Evolutionary conservation across 2,329 filamentous ascomycete species (phyloP), one percentile per base, ranked within the genome.

Genomic region (Fusarium sambucinum): DNA sequence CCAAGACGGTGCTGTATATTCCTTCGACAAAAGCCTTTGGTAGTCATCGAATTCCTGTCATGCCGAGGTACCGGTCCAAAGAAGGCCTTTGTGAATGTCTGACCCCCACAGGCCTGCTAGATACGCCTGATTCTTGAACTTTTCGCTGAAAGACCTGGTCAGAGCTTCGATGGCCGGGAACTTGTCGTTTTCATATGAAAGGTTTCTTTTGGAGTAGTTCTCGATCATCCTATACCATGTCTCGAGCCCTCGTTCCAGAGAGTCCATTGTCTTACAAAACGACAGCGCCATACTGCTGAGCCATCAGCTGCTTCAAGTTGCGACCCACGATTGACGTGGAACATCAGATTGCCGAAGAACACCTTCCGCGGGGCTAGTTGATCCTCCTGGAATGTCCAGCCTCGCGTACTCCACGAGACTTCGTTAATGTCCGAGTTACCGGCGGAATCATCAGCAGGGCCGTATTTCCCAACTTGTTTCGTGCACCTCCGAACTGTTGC

Each of bases 111-210:
- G 1, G 0, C 50, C 50, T 41, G 50, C 50, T 1, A 52, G 4
- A 0, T 52, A 42, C 14, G 2, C 33, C 8, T 52, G 50, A 2
- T 1, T 14, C 0, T 1, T 0, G 6, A 42, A 32, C 1, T 0
- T 41, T 8, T 52, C 27, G 0, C n/a, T 23, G 11, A 52, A 52
- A 1, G 1, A 1, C 1, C 16, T 21, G 2, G 37, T 19, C 0
- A 52, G 6, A n/a, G 37, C 50, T 1, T 27, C 35, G 1, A 52
- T 52, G 0, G 50, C 35, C 0, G 50, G 37, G 1, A 52, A 9
- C 19, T 25, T 42, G 6, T 52, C 48, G 1, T 19, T 0, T 3
- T 52, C n/a, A 6, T 16, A 17, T 5, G 48, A 5, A 1, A 52
- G 48, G 7, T 32, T 41, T 11, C 27, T 21, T 0, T 1, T 1